Evolutionary conservation across 73 alveolate species (phyloP), one percentile per base, ranked within the genome.

Genomic region (Tetrahymena elliotti): DNA sequence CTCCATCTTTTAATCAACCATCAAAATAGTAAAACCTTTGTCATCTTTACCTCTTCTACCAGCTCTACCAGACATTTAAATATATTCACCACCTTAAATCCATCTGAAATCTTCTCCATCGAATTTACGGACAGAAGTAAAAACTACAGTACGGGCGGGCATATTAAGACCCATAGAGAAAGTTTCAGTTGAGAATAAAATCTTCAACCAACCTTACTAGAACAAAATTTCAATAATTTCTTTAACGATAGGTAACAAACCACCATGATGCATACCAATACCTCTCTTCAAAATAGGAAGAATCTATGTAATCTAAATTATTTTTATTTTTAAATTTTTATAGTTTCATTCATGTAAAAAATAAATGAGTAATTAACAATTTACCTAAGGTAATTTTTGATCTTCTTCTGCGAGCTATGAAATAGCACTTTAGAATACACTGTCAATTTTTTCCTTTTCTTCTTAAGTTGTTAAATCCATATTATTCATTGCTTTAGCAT

Each of bases 141-240:
- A 99, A 36, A 99, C 99, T 38, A 99, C 99, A 40, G 99, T 99
- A 97, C 98, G 99, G 13, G 99, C 99, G 27, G 99, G 99, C 99
- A 99, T 99, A 97, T 99, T 99, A 96, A 99, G 96, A 38, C 99
- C 99, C 99, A 99, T 99, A 6, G 99, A 98, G 95, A 99, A 99
- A 33, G 99, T 99, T 97, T 99, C 99, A 4, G 99, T 99, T 18
- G 99, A 98, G 97, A 99, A 99, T 93, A 99, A 96, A 47, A 98
- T 98, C 97, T 98, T 99, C 12, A 99, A 94, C 93, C 98, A 98
- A 33, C 99, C 99, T 94, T 99, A 99, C 96, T 99, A 98, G 98
- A 99, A 99, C 38, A 99, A 97, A 84, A 99, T 97, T 97, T 99
- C 99, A 40, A 98, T 98, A 37, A 98, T 97, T 97, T 99, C 99